A percentile compares a stretch with the other conserved stretches of the same genome.
Conservation (phyloP, 371 early-diverging fungal genomes). For the Mucor ambiguus region DNA sequence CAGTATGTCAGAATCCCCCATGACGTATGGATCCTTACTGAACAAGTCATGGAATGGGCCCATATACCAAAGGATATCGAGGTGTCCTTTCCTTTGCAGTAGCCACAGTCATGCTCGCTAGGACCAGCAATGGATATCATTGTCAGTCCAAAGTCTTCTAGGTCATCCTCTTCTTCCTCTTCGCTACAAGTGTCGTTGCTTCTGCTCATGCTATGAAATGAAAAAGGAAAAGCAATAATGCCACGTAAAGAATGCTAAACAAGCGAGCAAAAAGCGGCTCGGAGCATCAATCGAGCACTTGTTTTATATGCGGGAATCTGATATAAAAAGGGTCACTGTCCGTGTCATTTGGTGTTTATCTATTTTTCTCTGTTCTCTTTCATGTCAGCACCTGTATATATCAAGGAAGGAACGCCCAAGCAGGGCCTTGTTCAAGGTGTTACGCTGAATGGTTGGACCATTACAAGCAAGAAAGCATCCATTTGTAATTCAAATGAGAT, state of each 20-base stretch:
- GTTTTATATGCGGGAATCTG: not conserved
- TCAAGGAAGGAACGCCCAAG: conserved; percentile 39
- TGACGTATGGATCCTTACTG: conserved; percentile 20
- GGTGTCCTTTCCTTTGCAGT: conserved; percentile 51
- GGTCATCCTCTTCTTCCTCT: conserved; percentile 5
- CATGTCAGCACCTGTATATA: conserved; percentile 23
- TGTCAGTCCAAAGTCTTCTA: conserved; percentile 2
- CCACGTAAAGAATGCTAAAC: not conserved
- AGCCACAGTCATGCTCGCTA: conserved; percentile 55
- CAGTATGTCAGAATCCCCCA: not conserved
- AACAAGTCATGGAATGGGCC: conserved; percentile 52
- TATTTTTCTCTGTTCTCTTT: not conserved
- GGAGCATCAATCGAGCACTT: not conserved
- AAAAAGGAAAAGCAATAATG: not conserved
- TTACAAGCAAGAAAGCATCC: conserved; percentile 64
- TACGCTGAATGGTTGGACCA: conserved; percentile 61
- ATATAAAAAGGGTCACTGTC: not conserved
- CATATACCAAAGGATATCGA: conserved; percentile 58
- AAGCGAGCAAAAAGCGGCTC: not conserved
- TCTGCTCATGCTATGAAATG: not conserved
- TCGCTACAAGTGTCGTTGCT: conserved; percentile 4
- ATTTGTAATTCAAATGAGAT: conserved; percentile 76
- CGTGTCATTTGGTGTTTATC: not conserved
- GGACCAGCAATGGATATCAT: conserved; percentile 34
- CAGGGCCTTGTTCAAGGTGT: conserved; percentile 57